Percentiles rank a stretch among this genome's conserved stretches.
These are phyloP conservation scores for Gentiana dahurica DNA, from an alignment of 257 asterid species.

Conservation along the genomic window DNA sequence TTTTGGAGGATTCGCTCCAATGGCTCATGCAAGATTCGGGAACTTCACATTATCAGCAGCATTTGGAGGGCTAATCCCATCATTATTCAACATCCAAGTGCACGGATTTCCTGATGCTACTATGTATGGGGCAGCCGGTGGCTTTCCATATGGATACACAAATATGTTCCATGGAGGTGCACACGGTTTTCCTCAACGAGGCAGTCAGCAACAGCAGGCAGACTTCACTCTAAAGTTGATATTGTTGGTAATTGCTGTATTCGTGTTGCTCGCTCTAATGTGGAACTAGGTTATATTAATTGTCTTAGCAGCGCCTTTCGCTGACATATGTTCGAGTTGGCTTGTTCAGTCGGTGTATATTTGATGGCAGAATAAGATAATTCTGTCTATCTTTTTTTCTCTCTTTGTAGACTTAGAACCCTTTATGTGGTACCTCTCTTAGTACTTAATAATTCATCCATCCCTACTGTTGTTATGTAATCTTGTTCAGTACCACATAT, in stretches of 20 bases:
- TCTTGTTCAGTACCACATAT: not conserved
- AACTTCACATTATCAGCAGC: slow-evolving; percentile 36
- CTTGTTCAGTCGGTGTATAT: slow-evolving; percentile 11
- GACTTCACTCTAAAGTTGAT: slow-evolving; percentile 56
- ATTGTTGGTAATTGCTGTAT: slow-evolving; percentile 38
- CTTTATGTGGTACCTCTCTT: not conserved
- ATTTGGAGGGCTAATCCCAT: slow-evolving; percentile 36
- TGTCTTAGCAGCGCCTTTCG: slow-evolving; percentile 12
- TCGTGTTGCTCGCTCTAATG: slow-evolving; percentile 51
- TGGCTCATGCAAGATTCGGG: slow-evolving; percentile 32
- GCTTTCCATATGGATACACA: slow-evolving; percentile 47
- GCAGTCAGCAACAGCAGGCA: slow-evolving; percentile 60
- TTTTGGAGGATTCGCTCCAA: slow-evolving; percentile 32
- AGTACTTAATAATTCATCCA: not conserved
- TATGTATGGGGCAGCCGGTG: slow-evolving; percentile 46
- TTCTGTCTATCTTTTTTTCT: not conserved
- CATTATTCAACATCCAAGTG: slow-evolving; percentile 37
- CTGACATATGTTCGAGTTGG: slow-evolving; percentile 1
- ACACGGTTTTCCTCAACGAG: slow-evolving; percentile 36
- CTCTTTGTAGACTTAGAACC: not conserved
- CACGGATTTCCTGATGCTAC: slow-evolving; percentile 33
- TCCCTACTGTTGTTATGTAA: not conserved
- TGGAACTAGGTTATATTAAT: slow-evolving; percentile 36
- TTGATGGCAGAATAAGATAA: not conserved
- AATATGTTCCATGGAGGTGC: slow-evolving; percentile 41